A percentile compares a stretch with the other conserved stretches of the same genome.
phyloP scores from a whole-genome alignment of 2,329 filamentous ascomycete genomes.

The Nemania sp. region DNA sequence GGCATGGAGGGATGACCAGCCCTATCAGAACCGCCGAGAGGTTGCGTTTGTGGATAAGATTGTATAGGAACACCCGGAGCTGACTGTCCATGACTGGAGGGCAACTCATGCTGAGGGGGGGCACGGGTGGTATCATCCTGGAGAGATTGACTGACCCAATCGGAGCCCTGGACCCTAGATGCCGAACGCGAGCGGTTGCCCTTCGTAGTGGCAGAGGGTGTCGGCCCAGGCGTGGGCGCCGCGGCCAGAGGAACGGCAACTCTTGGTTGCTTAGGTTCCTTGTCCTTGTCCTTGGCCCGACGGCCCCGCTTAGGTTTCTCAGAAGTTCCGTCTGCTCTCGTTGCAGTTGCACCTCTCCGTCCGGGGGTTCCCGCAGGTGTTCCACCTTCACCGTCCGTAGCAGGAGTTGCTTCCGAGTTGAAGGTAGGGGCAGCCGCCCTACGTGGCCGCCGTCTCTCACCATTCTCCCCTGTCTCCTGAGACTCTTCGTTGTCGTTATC shows the following conservation, averaged over 20 bases:
- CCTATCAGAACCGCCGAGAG: slow-evolving; percentile 48
- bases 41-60: slow-evolving; percentile 45
- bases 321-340: slow-evolving; percentile 55
- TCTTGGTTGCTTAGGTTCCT: slow-evolving; percentile 56
- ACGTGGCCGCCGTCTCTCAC: slow-evolving; percentile 70
- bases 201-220: slow-evolving; percentile 53
- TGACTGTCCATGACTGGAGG: slow-evolving; percentile 55
- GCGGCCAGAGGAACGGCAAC: slow-evolving; percentile 60
- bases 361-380: slow-evolving; percentile 70
- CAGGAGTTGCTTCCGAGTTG: slow-evolving; percentile 70
- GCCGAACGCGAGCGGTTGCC: slow-evolving; percentile 66
- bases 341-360: slow-evolving; percentile 60
- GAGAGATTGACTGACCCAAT: slow-evolving; percentile 54
- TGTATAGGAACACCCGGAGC: slow-evolving; percentile 56
- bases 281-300: slow-evolving; percentile 55
- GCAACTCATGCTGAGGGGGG: slow-evolving; percentile 59
- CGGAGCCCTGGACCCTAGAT: slow-evolving; percentile 62
- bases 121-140: slow-evolving; percentile 57
- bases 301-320: slow-evolving; percentile 62
- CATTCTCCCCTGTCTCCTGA: slow-evolving; percentile 68
- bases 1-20: slow-evolving; percentile 54
- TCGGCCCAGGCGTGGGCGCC: slow-evolving; percentile 51
- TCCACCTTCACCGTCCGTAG: slow-evolving; percentile 69
- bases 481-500: slow-evolving; percentile 68
- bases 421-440: slow-evolving; percentile 78